Base-by-base conservation (phyloP, 169 alveolate species). In the Cryptosporidium sp. region DNA sequence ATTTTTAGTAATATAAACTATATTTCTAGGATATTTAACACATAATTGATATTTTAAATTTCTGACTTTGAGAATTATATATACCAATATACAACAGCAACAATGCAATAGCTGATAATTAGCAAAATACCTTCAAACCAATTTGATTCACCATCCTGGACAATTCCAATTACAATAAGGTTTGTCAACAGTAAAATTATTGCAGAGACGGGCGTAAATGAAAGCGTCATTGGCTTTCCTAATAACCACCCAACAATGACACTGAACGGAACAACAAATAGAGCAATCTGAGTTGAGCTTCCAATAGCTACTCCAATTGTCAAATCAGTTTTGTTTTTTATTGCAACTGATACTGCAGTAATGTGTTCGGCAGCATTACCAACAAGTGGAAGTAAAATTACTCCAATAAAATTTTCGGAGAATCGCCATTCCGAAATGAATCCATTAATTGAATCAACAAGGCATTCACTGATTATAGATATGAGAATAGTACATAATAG, bases 281-380 rank as follows among this genome's bases (percentile, higher is more conserved):
- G 86, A 6, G 96, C 95, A 18, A 95, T 94, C 37, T 85, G 91
- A 48, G 96, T 95, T 18, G 96, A 93, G 1, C 97, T 94, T 3
- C 98, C 98, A 44, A 96, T 96, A 14, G 98, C 98, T 35, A 96
- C 96, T 45, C 97, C 97, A 93, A 96, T 95, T 23, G 97, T 93
- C 37, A 96, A 58, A 51, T 94, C 98, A 5, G 95, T 96, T 69
- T 95, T 96, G 85, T 96, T 94, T 84, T 94, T 94, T 58, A 94
- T 93, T 44, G 96, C 96, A 58, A 94, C 96, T 18, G 96, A 92
- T 45, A 95, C 95, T 5, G 97, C 96, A 48, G 96, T 93, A 75
- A 92, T 85, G 87, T 94, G 97, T 80, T 94, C 96, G 53, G 96
- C 95, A 21, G 96, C 97, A 67, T 95, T 94, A 4, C 97, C 98